Conservation (phyloP, 2,329 filamentous ascomycete species). For the Diaporthe amygdali region DNA sequence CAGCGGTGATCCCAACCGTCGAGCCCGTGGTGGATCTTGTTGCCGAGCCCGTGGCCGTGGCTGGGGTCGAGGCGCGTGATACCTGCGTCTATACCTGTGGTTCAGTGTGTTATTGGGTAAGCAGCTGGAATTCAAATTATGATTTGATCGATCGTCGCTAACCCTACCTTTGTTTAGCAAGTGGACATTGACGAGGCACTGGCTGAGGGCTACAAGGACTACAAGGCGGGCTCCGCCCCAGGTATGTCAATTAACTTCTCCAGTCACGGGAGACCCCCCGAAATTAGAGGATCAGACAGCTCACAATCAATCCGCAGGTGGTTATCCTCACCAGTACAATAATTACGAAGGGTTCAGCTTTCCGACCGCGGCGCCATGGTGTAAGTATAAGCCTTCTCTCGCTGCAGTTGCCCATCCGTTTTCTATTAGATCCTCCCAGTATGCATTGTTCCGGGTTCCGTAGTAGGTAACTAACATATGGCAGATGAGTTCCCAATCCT, state of each 20-base stretch:
- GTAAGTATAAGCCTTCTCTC: too few species aligned
- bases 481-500: constrained; percentile 52
- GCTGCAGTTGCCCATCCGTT: too few species aligned
- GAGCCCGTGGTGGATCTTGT: background rate
- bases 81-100: constrained; percentile 43
- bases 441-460: too few species aligned
- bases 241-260: constrained; percentile 27
- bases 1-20: background rate
- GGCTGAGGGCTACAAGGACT: constrained; percentile 38
- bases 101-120: constrained; percentile 39
- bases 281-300: background rate
- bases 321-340: constrained; percentile 50
- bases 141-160: background rate
- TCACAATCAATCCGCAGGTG: constrained; percentile 26
- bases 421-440: too few species aligned
- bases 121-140: background rate
- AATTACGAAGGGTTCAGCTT: constrained; percentile 49
- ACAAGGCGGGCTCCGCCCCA: constrained; percentile 31
- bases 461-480: too few species aligned
- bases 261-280: background rate
- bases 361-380: constrained; percentile 43
- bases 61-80: constrained; percentile 26
- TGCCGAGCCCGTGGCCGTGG: background rate
- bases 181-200: constrained; percentile 39
- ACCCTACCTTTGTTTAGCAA: constrained; percentile 19